phyloP scores from a whole-genome alignment of 2,329 filamentous ascomycete species.

The Talaromyces piceae region DNA sequence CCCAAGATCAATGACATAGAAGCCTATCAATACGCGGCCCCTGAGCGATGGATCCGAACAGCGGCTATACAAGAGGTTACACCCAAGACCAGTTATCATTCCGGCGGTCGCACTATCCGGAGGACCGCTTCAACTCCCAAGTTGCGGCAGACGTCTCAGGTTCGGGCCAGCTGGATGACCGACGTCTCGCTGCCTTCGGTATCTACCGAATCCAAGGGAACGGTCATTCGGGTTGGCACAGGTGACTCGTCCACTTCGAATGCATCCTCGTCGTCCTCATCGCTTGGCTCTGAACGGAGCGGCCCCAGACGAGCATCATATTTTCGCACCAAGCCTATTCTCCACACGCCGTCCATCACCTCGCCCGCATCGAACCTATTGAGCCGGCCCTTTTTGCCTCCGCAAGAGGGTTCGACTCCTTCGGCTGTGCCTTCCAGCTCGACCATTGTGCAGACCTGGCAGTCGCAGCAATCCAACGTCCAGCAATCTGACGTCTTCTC shows the following conservation, averaged over 20 bases:
- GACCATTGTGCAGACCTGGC: slow-evolving; percentile 31
- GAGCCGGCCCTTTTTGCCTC: slow-evolving; percentile 23
- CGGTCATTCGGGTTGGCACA: slow-evolving; percentile 27
- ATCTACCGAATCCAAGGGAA: slow-evolving; percentile 28
- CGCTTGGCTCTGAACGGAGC: slow-evolving; percentile 18
- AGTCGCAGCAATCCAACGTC: slow-evolving; percentile 27
- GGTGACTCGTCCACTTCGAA: slow-evolving; percentile 10
- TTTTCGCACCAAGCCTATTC: slow-evolving; percentile 19
- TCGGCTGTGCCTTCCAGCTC: slow-evolving; percentile 13
- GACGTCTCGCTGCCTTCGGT: slow-evolving; percentile 18
- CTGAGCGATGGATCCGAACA: slow-evolving; percentile 44
- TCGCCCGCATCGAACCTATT: slow-evolving; percentile 20
- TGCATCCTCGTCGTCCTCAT: slow-evolving; percentile 26
- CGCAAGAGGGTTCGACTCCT: slow-evolving; percentile 17
- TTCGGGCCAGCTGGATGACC: slow-evolving; percentile 14
- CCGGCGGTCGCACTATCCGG: slow-evolving; percentile 35
- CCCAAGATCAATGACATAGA: slow-evolving; percentile 50
- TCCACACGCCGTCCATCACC: slow-evolving; percentile 28
- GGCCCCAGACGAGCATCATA: slow-evolving; percentile 11
- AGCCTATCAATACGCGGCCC: slow-evolving; percentile 52
- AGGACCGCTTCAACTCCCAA: slow-evolving; percentile 18
- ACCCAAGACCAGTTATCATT: slow-evolving; percentile 27
- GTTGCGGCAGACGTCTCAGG: slow-evolving; percentile 13
- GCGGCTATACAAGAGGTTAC: slow-evolving; percentile 29
- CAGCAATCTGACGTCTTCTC: slow-evolving; percentile 50